Evolutionary conservation across 495 filamentous ascomycete species (phyloP).

Genomic region (Achaetomiella virescens): DNA sequence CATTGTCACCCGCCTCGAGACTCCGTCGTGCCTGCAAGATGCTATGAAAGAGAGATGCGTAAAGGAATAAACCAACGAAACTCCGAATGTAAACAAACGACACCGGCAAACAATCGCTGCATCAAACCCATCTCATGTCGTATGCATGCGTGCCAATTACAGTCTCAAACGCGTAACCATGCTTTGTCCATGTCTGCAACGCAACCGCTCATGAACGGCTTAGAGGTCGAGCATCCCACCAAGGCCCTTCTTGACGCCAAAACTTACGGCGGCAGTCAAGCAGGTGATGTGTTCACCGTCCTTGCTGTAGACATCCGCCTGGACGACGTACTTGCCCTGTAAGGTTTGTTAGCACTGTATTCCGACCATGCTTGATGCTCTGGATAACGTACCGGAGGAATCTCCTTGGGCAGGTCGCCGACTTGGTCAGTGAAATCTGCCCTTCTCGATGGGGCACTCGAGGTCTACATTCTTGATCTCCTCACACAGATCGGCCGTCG

Average conservation of each 20-base stretch:
- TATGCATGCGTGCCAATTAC: slow-evolving; percentile 9
- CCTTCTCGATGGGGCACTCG: slow-evolving; percentile 78
- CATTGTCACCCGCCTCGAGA: slow-evolving; percentile 13
- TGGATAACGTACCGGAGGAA: slow-evolving; percentile 71
- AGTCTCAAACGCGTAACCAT: background rate
- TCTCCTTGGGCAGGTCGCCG: slow-evolving; percentile 74
- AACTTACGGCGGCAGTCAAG: slow-evolving; percentile 61
- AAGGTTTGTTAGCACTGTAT: slow-evolving; percentile 5
- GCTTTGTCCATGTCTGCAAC: background rate
- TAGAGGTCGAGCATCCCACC: slow-evolving; percentile 24
- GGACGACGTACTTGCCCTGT: slow-evolving; percentile 84
- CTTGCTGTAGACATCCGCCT: slow-evolving; percentile 71
- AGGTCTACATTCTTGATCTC: slow-evolving; percentile 82
- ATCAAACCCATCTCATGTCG: background rate
- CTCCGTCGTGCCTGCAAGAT: slow-evolving; percentile 13
- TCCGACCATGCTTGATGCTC: background rate
- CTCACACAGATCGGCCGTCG: slow-evolving; percentile 76
- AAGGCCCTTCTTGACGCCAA: slow-evolving; percentile 31
- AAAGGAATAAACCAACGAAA: slow-evolving; percentile 1
- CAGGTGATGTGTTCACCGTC: slow-evolving; percentile 73
- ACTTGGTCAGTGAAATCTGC: slow-evolving; percentile 64
- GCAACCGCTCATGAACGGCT: background rate
- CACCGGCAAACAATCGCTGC: background rate
- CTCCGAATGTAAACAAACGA: slow-evolving; percentile 1
- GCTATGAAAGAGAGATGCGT: slow-evolving; percentile 11